A percentile compares a stretch with the other conserved stretches of the same genome.
Conservation (phyloP, 768 basidiomycete genomes). For the Clitopilus hobsonii region DNA sequence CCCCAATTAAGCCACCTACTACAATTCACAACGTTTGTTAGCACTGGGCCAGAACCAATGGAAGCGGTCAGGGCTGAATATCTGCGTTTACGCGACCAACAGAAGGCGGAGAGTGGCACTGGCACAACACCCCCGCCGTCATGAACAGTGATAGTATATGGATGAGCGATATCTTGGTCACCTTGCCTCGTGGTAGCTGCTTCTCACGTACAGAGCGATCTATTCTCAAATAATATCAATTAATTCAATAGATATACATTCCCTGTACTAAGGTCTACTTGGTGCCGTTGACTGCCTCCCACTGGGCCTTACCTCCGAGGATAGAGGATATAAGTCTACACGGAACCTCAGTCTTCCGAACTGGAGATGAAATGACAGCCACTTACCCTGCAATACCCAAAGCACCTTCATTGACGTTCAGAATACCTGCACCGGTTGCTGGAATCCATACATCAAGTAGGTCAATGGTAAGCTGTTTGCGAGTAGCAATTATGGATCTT, state of each 20-base stretch:
- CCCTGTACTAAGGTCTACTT: slow-evolving; percentile 17
- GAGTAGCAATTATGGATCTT: slow-evolving; percentile 60
- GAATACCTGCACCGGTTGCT: slow-evolving; percentile 71
- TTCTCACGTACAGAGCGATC: background rate
- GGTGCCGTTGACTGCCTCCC: slow-evolving; percentile 48
- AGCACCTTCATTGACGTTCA: slow-evolving; percentile 77
- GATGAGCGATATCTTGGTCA: no score
- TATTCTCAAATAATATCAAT: background rate
- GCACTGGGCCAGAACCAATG: slow-evolving; percentile 74
- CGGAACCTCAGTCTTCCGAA: background rate
- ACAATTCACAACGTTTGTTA: slow-evolving; percentile 19
- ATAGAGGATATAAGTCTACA: slow-evolving; percentile 64
- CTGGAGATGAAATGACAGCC: background rate
- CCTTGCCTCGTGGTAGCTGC: background rate
- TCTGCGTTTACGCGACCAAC: slow-evolving; percentile 54
- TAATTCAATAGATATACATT: slow-evolving; percentile 2
- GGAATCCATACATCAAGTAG: slow-evolving; percentile 88
- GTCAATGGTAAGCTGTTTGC: slow-evolving; percentile 83
- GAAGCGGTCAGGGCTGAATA: slow-evolving; percentile 69
- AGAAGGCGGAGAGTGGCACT: slow-evolving; percentile 17
- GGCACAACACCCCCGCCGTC: background rate
- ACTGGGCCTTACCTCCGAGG: slow-evolving; percentile 65
- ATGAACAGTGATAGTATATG: no score
- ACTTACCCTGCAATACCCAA: slow-evolving; percentile 81
- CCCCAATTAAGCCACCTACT: background rate